Base-by-base conservation (phyloP, 805 yeast species). In the Ogataea degrootiae region DNA sequence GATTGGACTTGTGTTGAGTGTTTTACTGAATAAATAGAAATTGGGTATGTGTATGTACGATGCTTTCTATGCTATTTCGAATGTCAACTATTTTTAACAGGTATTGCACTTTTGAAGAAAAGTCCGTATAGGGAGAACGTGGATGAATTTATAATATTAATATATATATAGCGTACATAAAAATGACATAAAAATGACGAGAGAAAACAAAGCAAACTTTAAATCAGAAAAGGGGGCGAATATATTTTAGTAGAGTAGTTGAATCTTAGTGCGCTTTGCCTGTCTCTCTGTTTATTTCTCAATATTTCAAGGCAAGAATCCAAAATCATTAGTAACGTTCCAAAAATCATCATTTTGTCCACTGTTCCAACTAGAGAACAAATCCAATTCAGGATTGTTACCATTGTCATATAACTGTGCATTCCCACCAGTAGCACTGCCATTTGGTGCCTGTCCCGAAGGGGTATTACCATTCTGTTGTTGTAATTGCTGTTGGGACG, bases 321-420 rank as follows among this genome's bases (percentile, higher is more conserved):
- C 79, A 50, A 73, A 72, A 51, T 75, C 78, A 47, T 72, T 75
- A 43, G 70, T 70, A n/a, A 67, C 68, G 7, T 69, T 66, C 78
- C 79, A 75, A 43, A 74, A 70, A 43, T 75, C 79, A 46, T 75
- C 79, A 42, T 39, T 53, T 22, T 48, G 52, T n/a, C 51, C 34
- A 39, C 52, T 37, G 45, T 44, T 45, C 61, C 66, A 60, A 39
- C 46, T 51, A 42, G 37, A 56, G 22, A 57, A 54, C 26, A 54
- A 34, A 19, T 59, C 62, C 6, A 47, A 37, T 34, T 52, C 37
- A 29, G 17, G n/a, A 19, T 22, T 22, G n/a, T 21, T 37, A 21
- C 29, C 16, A 37, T 26, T 26, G 16, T 21, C 6, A 26, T 26
- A 26, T 26, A 26, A 2, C 31, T 26, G 31, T 26, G 31, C 31